Conservation (phyloP, 345 rosid genomes). For the Hibiscus trionum region DNA sequence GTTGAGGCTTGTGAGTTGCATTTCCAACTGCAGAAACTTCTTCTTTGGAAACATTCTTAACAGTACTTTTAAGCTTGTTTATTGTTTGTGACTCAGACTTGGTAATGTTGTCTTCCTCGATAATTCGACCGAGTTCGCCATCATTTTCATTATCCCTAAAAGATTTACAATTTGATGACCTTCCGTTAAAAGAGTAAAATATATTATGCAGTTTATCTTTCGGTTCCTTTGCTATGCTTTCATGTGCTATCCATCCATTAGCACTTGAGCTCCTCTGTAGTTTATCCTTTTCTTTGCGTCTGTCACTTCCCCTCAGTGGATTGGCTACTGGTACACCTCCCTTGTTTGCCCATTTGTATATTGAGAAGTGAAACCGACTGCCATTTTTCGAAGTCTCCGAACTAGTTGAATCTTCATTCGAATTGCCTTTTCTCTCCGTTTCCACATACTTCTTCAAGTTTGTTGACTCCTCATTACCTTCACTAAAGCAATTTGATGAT, state of each 20-base stretch:
- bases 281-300: conserved; percentile 33
- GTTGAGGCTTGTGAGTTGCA: conserved; percentile 21
- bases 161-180: conserved; percentile 6
- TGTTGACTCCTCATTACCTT: conserved; percentile 8
- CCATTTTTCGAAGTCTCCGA: conserved; percentile 17
- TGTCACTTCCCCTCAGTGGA: conserved; percentile 37
- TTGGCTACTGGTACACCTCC: conserved; percentile 49
- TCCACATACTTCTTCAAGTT: conserved; percentile 20
- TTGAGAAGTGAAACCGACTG: conserved; percentile 77
- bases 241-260: conserved; percentile 20
- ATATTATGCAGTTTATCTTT: conserved; percentile 12
- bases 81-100: conserved; percentile 2
- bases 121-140: conserved; percentile 5
- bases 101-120: conserved; percentile 17
- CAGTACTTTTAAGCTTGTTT: not conserved
- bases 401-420: conserved; percentile 20
- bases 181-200: not conserved
- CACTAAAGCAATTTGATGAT: conserved; percentile 20
- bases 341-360: conserved; percentile 86
- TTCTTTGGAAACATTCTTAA: conserved; percentile 13
- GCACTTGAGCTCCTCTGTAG: conserved; percentile 25
- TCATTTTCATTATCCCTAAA: not conserved
- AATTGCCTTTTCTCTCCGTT: conserved; percentile 11
- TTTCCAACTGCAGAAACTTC: conserved; percentile 14
- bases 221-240: conserved; percentile 16